Conservation (phyloP, 495 filamentous ascomycete genomes). For the Apodospora peruviana region DNA sequence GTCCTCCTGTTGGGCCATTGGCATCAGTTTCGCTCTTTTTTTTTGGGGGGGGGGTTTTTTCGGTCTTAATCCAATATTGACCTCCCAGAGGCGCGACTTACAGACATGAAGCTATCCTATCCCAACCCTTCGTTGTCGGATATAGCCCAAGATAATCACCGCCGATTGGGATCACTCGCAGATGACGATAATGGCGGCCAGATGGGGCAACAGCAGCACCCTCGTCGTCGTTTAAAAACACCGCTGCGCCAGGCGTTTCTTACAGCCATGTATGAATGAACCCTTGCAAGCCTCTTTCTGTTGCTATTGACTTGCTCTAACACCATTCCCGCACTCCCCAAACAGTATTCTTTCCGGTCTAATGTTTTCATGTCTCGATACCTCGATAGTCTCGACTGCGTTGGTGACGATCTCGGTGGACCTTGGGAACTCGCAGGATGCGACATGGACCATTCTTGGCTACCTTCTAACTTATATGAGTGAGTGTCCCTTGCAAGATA, state of each 20-base stretch:
- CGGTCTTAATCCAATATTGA: too few relatives aligned
- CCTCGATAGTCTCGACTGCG: conserved; percentile 60
- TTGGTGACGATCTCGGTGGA: conserved; percentile 54
- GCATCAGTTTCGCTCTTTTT: too few relatives aligned
- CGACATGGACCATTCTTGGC: conserved; percentile 53
- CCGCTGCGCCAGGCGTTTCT: conserved; percentile 14
- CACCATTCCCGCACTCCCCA: too few relatives aligned
- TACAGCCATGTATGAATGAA: conserved; percentile 15
- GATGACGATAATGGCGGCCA: conserved; percentile 1
- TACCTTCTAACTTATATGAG: conserved; percentile 59
- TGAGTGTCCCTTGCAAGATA: conserved; percentile 18
- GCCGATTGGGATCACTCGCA: neutral
- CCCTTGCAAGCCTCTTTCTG: too few relatives aligned
- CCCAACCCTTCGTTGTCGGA: conserved; percentile 24
- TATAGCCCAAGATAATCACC: conserved; percentile 2
- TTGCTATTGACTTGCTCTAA: too few relatives aligned
- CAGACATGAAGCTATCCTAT: conserved; percentile 19
- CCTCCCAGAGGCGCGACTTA: too few relatives aligned
- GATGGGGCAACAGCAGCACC: conserved; percentile 5
- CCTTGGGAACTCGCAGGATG: conserved; percentile 46
- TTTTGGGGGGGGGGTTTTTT: too few relatives aligned
- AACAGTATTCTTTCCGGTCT: conserved; percentile 49
- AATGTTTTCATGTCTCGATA: conserved; percentile 56
- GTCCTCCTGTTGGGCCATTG: too few relatives aligned
- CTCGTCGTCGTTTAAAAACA: neutral